Percentiles rank a stretch among this genome's conserved stretches.
phyloP scores from a whole-genome alignment of 208 protist species.

The Trypanosoma congolense region DNA sequence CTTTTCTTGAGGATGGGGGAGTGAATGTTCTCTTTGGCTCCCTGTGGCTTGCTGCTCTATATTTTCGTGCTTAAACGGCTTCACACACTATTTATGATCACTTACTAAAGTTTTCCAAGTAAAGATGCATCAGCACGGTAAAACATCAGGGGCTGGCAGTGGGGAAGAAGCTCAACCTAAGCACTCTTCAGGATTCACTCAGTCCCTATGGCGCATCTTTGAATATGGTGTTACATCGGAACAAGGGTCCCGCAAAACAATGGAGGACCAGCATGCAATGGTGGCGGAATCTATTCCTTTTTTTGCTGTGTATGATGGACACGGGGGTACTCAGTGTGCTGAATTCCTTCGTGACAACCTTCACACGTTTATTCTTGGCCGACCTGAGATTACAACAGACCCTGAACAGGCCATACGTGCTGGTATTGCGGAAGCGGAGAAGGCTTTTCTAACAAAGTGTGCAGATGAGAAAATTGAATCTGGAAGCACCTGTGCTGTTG shows the following conservation, averaged over 20 bases:
- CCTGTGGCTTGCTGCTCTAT: too few species aligned
- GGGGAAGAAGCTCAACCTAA: not conserved
- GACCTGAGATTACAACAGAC: constrained; percentile 53
- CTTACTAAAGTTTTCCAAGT: too few species aligned
- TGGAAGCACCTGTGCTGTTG: constrained; percentile 81
- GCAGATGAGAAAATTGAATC: constrained; percentile 78
- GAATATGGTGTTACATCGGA: constrained; percentile 80
- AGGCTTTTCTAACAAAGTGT: constrained; percentile 51
- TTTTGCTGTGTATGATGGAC: constrained; percentile 88
- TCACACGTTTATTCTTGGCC: constrained; percentile 58
- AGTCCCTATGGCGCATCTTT: constrained; percentile 49
- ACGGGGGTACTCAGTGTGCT: constrained; percentile 79
- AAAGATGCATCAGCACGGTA: constrained; percentile 2
- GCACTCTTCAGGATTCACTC: constrained; percentile 13
- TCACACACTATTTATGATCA: too few species aligned
- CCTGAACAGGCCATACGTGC: constrained; percentile 70
- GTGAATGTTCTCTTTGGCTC: too few species aligned
- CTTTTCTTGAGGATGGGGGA: too few species aligned
- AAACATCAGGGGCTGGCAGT: not conserved
- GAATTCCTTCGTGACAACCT: constrained; percentile 83
- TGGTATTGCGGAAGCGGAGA: constrained; percentile 83
- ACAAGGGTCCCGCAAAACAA: constrained; percentile 77
- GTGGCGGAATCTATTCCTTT: constrained; percentile 74
- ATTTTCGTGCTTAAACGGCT: too few species aligned
- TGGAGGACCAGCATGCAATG: constrained; percentile 90